Evolutionary conservation across 331 rosid species (phyloP), one percentile per base, ranked within the genome.

Genomic region (Arachis monticola): DNA sequence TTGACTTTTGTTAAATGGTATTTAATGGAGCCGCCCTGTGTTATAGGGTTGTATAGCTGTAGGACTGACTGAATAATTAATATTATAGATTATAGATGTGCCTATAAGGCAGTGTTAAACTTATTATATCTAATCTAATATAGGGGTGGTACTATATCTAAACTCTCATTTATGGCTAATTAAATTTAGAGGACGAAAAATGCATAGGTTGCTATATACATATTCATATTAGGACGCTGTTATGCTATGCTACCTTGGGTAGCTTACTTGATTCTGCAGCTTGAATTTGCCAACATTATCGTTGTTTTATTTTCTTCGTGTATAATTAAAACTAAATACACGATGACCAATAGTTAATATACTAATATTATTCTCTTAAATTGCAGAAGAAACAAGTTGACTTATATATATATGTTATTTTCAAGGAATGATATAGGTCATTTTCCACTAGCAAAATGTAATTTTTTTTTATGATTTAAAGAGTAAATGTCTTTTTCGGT

Each of bases 101-200:
- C 30, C 30, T 27, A 27, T 27, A 27, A 27, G 30, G 30, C 30
- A 27, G 30, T 27, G 30, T 27, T 27, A 27, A 27, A 27, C 30
- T 27, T 1, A 27, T 27, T 1, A 27, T 27, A 27, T 27, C 30
- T 27, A 27, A 27, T 27, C 30, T 27, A 27, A 27, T 27, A 27
- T 27, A 27, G 30, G 30, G 1, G 30, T 27, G 30, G 30, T 27
- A 27, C 30, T 27, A 27, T 27, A 27, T 27, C 53, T 53, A 55
- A 41, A 42, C 10, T 30, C 53, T 63, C 78, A 74, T 74, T 63
- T 74, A 73, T 60, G 41, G 41, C 41, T 38, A 38, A 38, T 38
- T 38, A 38, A 38, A 27, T 27, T 27, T 27, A 27, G 1, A 27
- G 30, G 30, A 27, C 30, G 30, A 27, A 27, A 27, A 27, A 27